phyloP scores from a whole-genome alignment of 2,329 filamentous ascomycete species.

The Zarea fungicola region DNA sequence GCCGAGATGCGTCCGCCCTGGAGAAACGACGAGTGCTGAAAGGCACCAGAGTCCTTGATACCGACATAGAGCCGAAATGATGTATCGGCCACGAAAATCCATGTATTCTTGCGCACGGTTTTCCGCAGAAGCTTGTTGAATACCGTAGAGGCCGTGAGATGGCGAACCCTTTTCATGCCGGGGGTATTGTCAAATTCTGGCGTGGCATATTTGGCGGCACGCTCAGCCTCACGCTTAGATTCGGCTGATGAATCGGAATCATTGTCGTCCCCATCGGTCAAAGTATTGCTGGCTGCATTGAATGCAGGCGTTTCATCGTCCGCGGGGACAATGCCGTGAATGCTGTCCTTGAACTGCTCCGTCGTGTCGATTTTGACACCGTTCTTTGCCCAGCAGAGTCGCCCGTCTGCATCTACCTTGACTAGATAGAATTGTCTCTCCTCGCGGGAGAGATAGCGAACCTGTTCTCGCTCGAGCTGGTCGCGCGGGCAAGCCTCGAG shows the following conservation, averaged over 20 bases:
- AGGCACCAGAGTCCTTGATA: slow-evolving; percentile 82
- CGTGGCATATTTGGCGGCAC: slow-evolving; percentile 60
- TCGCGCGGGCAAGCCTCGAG: slow-evolving; percentile 68
- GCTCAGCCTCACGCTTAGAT: slow-evolving; percentile 51
- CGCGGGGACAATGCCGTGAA: slow-evolving; percentile 64
- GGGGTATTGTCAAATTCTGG: slow-evolving; percentile 57
- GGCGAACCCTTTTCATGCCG: slow-evolving; percentile 48
- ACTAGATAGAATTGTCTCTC: slow-evolving; percentile 79
- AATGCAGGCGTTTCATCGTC: slow-evolving; percentile 56
- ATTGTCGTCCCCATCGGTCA: slow-evolving; percentile 20
- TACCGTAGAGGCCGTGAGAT: slow-evolving; percentile 66
- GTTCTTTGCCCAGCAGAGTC: slow-evolving; percentile 85
- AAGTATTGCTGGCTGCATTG: slow-evolving; percentile 20
- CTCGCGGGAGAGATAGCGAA: slow-evolving; percentile 78
- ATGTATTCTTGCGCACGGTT: slow-evolving; percentile 78
- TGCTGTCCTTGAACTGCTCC: slow-evolving; percentile 69
- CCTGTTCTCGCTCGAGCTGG: slow-evolving; percentile 68
- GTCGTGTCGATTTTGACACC: slow-evolving; percentile 71
- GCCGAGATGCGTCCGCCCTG: slow-evolving; percentile 76
- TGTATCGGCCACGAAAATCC: slow-evolving; percentile 90
- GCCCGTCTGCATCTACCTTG: slow-evolving; percentile 65
- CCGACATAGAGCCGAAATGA: slow-evolving; percentile 81
- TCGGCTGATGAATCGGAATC: slow-evolving; percentile 35
- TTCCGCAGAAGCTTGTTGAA: slow-evolving; percentile 75
- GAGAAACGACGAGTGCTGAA: slow-evolving; percentile 87